These are phyloP conservation scores for Nectriaceae sp. DNA, from an alignment of 2,329 filamentous ascomycete species.

Conservation along the genomic window DNA sequence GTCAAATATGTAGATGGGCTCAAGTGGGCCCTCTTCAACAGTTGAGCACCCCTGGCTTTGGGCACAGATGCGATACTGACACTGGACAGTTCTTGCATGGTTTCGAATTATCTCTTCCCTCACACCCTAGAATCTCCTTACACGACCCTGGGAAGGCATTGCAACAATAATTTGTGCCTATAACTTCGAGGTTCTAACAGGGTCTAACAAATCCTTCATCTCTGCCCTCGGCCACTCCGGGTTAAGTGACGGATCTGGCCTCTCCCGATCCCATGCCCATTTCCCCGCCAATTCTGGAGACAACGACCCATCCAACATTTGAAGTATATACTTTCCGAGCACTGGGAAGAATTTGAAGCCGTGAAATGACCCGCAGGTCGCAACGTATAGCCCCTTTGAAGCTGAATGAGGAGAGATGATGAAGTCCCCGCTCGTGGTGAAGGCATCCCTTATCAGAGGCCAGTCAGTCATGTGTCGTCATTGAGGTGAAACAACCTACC, in stretches of 20 bases:
- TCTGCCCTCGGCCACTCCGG: slow-evolving; percentile 59
- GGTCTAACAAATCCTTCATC: slow-evolving; percentile 52
- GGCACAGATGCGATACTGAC: too few relatives aligned
- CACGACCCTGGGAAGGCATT: too few relatives aligned
- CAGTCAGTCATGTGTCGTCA: slow-evolving; percentile 4
- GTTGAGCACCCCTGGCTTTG: too few relatives aligned
- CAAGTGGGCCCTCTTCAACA: too few relatives aligned
- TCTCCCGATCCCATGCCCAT: slow-evolving; percentile 63
- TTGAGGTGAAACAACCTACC: slow-evolving; percentile 45
- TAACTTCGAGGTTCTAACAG: slow-evolving; percentile 31
- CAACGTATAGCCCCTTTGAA: slow-evolving; percentile 58
- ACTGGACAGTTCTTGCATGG: too few relatives aligned
- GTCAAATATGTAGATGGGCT: too few relatives aligned
- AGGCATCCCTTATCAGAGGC: slow-evolving; percentile 58
- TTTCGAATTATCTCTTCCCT: too few relatives aligned
- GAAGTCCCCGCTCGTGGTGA: slow-evolving; percentile 62
- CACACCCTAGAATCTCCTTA: too few relatives aligned
- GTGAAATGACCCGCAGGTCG: slow-evolving; percentile 67
- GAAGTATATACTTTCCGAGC: slow-evolving; percentile 62
- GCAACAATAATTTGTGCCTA: too few relatives aligned
- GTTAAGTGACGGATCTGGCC: slow-evolving; percentile 53
- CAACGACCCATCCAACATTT: slow-evolving; percentile 53
- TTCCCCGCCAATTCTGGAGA: slow-evolving; percentile 43
- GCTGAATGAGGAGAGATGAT: slow-evolving; percentile 60
- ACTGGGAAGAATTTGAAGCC: slow-evolving; percentile 69